Base-by-base conservation (phyloP, 345 rosid genomes). In the Bruguiera sexangula region DNA sequence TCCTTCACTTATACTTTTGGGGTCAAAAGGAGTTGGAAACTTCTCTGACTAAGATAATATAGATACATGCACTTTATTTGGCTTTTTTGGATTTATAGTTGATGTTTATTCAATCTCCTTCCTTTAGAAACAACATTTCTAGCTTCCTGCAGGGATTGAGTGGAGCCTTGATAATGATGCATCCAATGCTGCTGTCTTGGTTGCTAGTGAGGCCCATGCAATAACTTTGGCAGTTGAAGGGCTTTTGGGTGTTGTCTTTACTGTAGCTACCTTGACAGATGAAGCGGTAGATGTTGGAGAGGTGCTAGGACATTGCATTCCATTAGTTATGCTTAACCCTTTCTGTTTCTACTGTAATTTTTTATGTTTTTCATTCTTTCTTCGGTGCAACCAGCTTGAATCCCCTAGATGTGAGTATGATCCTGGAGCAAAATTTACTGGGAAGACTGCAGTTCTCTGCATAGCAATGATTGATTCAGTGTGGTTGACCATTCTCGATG, bases 171-270 rank as follows among this genome's bases (percentile, higher is more conserved):
- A 95, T 74, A 88, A 92, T 82, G 99, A 95, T 81, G 98, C 96
- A 72, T 87, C 99, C 68, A 95, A 89, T 84, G 87, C 94, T 69
- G 87, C 98, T 21, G 99, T 95, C 73, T 78, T 95, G 78, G 96
- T 90, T 85, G 99, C 98, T n/a, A 92, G 98, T 82, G 99, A 95
- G 85, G 99, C 97, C 68, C 98, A 94, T 85, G 93, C 97, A 69
- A 87, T 94, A 76, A 87, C 88, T 70, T 78, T 94, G 86, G 97
- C 98, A 74, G 87, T 90, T 81, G 98, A 92, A 83, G 98, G 98
- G 69, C 78, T 95, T 68, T 76, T 90, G 78, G 98, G 97, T 73
- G 98, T 90, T 73, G 87, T 90, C 55, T 95, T 92, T 71, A 95
- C 97, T 62, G 90, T 95, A 52, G 98, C 99, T 66, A 90, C 99